Conservation (phyloP, 139 green algal species). For the Tetraselmis striata region DNA sequence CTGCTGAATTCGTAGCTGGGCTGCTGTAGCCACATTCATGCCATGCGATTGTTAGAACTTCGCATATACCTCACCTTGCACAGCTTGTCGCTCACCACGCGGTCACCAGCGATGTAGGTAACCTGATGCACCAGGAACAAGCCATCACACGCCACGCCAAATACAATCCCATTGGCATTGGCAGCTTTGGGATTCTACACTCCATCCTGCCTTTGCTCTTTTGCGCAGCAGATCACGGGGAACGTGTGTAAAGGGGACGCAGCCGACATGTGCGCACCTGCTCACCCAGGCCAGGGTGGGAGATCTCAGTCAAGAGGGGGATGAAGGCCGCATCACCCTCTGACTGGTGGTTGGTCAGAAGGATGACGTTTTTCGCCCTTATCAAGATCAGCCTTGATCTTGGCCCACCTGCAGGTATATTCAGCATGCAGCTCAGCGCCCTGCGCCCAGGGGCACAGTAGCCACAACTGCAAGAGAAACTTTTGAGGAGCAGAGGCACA, state of each 20-base stretch:
- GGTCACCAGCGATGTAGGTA: constrained; percentile 78
- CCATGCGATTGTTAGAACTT: no score
- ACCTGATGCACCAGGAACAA: constrained; percentile 9
- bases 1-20: no score
- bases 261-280: constrained; percentile 75
- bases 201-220: no score
- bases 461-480: neutral
- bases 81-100: constrained; percentile 90
- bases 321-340: constrained; percentile 96
- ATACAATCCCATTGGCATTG: no score
- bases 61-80: constrained; percentile 66
- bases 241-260: constrained; percentile 49
- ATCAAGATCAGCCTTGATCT: constrained; percentile 15
- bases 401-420: neutral
- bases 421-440: neutral
- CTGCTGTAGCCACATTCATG: no score
- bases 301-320: constrained; percentile 82
- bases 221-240: no score
- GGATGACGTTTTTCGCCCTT: constrained; percentile 85
- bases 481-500: neutral
- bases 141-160: constrained; percentile 40
- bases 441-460: neutral
- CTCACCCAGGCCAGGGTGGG: constrained; percentile 68
- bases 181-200: no score
- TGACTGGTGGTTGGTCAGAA: constrained; percentile 98